Evolutionary conservation across 768 basidiomycete species (phyloP).

Genomic region (Macrolepiota dolichaula): DNA sequence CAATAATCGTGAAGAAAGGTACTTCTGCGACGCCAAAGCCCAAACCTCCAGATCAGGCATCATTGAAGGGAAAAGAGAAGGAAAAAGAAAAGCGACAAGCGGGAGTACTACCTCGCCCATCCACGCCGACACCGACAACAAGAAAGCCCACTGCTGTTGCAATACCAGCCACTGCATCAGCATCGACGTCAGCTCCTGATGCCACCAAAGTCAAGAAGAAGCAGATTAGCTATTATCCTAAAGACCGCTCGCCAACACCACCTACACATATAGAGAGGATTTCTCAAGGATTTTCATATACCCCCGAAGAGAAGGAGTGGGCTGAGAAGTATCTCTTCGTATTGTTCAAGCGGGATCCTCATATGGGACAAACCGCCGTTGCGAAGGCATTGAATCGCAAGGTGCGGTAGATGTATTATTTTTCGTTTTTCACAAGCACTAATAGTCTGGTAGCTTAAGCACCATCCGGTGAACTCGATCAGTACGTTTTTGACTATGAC

Average conservation of each 20-base stretch:
- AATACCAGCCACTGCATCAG: neutral
- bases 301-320: constrained; percentile 50
- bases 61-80: neutral
- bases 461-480: constrained; percentile 56
- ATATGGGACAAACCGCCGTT: constrained; percentile 35
- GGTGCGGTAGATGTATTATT: constrained; percentile 27
- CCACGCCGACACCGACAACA: neutral
- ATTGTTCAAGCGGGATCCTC: constrained; percentile 45
- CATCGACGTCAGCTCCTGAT: neutral
- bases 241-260: constrained; percentile 2
- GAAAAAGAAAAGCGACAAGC: neutral
- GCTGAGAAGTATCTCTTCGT: constrained; percentile 39
- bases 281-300: constrained; percentile 34
- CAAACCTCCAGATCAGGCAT: neutral
- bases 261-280: neutral
- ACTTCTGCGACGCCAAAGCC: neutral
- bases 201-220: neutral
- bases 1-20: neutral
- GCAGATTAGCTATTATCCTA: neutral
- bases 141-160: neutral
- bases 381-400: constrained; percentile 38
- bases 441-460: constrained; percentile 46
- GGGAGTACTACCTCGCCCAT: neutral
- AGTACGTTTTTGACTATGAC: constrained; percentile 28
- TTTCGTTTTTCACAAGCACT: neutral